Conservation (phyloP, 75 land plant genomes). For the Sequoia sempervirens region DNA sequence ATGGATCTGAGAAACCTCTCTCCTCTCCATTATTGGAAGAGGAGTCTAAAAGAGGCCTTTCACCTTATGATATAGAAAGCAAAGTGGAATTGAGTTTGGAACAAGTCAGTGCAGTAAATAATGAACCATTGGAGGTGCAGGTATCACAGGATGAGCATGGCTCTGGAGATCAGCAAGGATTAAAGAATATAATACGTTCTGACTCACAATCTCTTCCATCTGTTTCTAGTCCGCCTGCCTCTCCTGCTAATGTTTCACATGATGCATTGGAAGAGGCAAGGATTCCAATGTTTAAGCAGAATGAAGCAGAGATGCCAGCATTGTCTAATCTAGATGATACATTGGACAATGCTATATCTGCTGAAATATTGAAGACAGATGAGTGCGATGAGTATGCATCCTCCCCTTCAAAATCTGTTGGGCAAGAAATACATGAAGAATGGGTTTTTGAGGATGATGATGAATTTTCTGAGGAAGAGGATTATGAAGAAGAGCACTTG, state of each 20-base stretch:
- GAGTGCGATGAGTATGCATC: background rate
- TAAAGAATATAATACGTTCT: conserved; percentile 20
- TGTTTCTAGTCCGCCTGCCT: conserved; percentile 52
- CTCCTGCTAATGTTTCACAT: conserved; percentile 56
- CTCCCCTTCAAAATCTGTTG: conserved; percentile 12
- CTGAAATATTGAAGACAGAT: background rate
- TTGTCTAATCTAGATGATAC: conserved; percentile 12
- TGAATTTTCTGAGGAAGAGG: conserved; percentile 44
- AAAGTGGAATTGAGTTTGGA: conserved; percentile 14
- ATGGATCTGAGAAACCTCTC: conserved; percentile 22
- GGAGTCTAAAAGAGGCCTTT: conserved; percentile 14
- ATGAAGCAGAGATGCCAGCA: conserved; percentile 11
- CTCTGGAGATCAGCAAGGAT: conserved; percentile 13
- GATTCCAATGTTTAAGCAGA: conserved; percentile 14
- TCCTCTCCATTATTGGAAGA: conserved; percentile 24
- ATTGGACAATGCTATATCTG: background rate
- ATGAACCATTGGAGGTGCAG: conserved; percentile 11
- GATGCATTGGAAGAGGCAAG: conserved; percentile 49
- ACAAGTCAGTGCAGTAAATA: conserved; percentile 12
- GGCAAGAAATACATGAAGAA: conserved; percentile 46
- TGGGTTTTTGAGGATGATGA: conserved; percentile 39
- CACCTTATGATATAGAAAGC: conserved; percentile 13
- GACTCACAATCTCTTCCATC: conserved; percentile 63
- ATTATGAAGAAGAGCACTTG: conserved; percentile 53
- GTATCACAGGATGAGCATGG: background rate